phyloP scores from a whole-genome alignment of 148 eudicot genomes.

The Amaranthus palmeri region DNA sequence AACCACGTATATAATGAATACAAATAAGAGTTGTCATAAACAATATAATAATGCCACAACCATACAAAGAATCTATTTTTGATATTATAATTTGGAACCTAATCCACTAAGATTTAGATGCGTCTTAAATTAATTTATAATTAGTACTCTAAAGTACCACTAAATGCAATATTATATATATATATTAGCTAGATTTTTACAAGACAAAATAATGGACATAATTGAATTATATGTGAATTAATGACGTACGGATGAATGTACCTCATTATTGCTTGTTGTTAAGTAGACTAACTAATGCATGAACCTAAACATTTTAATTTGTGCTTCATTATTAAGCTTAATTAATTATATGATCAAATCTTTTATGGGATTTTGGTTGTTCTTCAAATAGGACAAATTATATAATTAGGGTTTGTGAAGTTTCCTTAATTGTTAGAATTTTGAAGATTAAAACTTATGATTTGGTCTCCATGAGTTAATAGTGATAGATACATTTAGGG shows the following conservation, averaged over 20 bases:
- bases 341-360: conserved; percentile 13
- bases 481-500: conserved; percentile 4
- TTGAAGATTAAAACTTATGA: neutral
- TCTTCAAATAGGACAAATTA: conserved; percentile 3
- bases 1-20: neutral
- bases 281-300: conserved; percentile 15
- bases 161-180: neutral
- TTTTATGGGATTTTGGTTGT: neutral
- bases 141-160: neutral
- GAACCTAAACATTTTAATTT: conserved; percentile 20
- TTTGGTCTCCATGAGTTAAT: neutral
- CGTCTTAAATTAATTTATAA: neutral
- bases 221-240: neutral
- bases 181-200: conserved; percentile 4
- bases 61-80: conserved; percentile 14
- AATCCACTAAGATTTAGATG: conserved; percentile 2
- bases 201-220: neutral
- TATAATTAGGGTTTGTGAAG: neutral
- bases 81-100: conserved; percentile 13
- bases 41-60: neutral
- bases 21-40: neutral
- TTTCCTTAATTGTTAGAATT: neutral
- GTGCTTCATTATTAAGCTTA: neutral
- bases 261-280: conserved; percentile 14
- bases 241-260: conserved; percentile 30